These are phyloP conservation scores for Yarrowia sp. DNA, from an alignment of 805 yeast species.

Conservation along the genomic window DNA sequence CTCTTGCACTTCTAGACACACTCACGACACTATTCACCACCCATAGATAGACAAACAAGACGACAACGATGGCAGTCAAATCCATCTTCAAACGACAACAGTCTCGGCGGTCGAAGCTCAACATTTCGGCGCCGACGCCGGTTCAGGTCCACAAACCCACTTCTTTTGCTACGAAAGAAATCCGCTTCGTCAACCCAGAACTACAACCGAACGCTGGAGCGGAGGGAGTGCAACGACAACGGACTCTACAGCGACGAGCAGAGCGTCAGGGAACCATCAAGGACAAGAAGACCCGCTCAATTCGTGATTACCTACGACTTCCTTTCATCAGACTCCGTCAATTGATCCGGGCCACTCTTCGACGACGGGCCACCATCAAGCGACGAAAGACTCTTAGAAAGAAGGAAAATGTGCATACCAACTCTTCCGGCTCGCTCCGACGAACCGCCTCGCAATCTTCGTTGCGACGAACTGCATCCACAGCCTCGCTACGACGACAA, in stretches of 20 bases:
- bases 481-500: constrained; percentile 3
- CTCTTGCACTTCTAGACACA: not conserved
- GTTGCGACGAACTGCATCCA: not conserved
- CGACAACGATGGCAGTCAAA: not conserved
- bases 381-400: constrained; percentile 1
- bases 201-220: not conserved
- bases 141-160: constrained; percentile 23
- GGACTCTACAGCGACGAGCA: not conserved
- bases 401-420: not conserved
- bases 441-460: not conserved
- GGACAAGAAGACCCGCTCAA: not conserved
- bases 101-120: not conserved
- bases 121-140: constrained; percentile 13
- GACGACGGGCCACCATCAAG: constrained; percentile 3
- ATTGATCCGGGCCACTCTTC: not conserved
- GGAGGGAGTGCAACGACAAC: constrained; percentile 2
- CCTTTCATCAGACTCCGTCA: constrained; percentile 15
- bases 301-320: not conserved
- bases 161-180: constrained; percentile 19
- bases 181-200: constrained; percentile 20
- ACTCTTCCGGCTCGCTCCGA: not conserved
- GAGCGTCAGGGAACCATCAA: constrained; percentile 17
- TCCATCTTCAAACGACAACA: constrained; percentile 14
- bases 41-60: not conserved
- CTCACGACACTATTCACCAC: not conserved